Evolutionary conservation across 2,329 filamentous ascomycete species (phyloP).

Genomic region (Diplocarpon rosae): DNA sequence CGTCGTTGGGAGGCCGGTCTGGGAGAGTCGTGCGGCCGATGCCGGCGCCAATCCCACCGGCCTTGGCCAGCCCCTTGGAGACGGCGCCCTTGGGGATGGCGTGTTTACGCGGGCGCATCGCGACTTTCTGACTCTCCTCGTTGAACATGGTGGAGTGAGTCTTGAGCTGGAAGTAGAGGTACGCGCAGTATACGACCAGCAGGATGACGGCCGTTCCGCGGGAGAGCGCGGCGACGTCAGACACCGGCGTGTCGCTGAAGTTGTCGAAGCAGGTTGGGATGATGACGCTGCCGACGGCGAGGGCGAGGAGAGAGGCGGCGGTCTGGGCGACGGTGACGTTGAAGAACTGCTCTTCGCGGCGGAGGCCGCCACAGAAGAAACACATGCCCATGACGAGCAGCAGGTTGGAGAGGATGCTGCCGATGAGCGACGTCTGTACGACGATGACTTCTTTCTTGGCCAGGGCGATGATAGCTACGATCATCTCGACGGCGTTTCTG

Average conservation of each 20-base stretch:
- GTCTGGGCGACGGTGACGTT: conserved; percentile 89
- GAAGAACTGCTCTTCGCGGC: conserved; percentile 74
- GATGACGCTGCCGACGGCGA: conserved; percentile 68
- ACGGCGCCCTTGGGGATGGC: conserved; percentile 25
- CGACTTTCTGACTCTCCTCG: conserved; percentile 66
- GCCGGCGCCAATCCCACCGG: conserved; percentile 24
- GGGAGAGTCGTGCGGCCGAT: conserved; percentile 19
- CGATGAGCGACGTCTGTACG: conserved; percentile 85
- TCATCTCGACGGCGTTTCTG: conserved; percentile 77
- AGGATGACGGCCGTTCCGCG: conserved; percentile 71
- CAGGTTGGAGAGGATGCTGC: conserved; percentile 83
- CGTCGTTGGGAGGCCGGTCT: conserved; percentile 23
- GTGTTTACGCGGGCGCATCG: conserved; percentile 41
- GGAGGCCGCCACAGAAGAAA: conserved; percentile 67
- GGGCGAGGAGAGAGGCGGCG: conserved; percentile 57
- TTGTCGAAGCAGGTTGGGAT: conserved; percentile 79
- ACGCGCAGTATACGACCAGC: conserved; percentile 70
- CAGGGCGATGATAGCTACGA: conserved; percentile 78
- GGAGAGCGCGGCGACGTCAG: conserved; percentile 50
- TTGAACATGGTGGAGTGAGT: conserved; percentile 76
- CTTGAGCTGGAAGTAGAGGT: conserved; percentile 84
- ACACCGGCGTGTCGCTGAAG: conserved; percentile 31
- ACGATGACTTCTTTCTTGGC: conserved; percentile 58
- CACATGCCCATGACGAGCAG: conserved; percentile 84
- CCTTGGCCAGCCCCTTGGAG: conserved; percentile 23